These are phyloP conservation scores for Lanmaoa rubissima DNA, from an alignment of 768 basidiomycete genomes.

Conservation along the genomic window DNA sequence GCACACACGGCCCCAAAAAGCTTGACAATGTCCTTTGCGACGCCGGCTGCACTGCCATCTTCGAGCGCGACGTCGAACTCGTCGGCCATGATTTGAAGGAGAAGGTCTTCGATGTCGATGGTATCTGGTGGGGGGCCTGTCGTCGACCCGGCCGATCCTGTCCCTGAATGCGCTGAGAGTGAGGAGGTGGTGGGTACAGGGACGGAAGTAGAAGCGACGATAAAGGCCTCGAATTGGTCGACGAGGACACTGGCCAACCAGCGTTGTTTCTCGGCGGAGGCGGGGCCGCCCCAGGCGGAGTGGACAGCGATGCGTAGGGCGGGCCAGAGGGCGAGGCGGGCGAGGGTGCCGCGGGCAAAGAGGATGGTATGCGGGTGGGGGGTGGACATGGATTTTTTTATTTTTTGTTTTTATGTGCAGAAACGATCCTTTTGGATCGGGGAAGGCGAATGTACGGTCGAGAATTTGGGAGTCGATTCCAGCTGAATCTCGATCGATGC, in stretches of 20 bases:
- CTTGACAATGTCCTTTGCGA: conserved; percentile 69
- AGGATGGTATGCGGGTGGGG: conserved; percentile 54
- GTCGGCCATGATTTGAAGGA: conserved; percentile 82
- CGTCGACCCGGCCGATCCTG: neutral
- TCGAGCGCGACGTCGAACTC: conserved; percentile 86
- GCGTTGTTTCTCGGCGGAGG: conserved; percentile 66
- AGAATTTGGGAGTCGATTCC: too few relatives aligned
- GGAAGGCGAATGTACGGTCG: neutral
- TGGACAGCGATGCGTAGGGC: conserved; percentile 84
- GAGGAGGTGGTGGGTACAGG: neutral
- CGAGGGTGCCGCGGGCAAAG: conserved; percentile 85
- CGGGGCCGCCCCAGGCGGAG: conserved; percentile 83
- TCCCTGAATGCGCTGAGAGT: neutral
- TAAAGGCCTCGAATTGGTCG: conserved; percentile 68
- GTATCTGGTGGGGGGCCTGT: conserved; percentile 46
- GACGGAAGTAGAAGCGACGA: conserved; percentile 26
- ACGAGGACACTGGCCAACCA: conserved; percentile 84
- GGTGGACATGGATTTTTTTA: conserved; percentile 9
- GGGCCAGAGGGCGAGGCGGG: conserved; percentile 81
- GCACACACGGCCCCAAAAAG: conserved; percentile 58
- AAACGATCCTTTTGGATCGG: neutral
- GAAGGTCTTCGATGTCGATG: conserved; percentile 75
- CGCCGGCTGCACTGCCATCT: conserved; percentile 74
- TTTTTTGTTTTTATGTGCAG: neutral
- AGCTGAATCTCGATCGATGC: neutral